These are phyloP conservation scores for Aspergillus sp. DNA, from an alignment of 2,329 filamentous ascomycete genomes.

Conservation along the genomic window DNA sequence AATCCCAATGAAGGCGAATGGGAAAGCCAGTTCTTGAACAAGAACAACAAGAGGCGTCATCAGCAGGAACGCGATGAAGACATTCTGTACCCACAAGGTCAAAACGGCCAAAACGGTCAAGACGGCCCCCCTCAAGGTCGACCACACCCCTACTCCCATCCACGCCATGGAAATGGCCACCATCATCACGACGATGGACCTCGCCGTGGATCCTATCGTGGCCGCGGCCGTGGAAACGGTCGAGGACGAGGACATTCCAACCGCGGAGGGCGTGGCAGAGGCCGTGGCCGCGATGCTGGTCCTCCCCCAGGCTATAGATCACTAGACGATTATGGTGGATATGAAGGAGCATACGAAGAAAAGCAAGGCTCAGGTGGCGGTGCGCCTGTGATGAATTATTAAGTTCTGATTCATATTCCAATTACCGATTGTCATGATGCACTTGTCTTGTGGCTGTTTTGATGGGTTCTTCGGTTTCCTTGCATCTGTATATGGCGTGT, in stretches of 20 bases:
- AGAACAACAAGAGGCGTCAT: slow-evolving; percentile 51
- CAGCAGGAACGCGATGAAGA: slow-evolving; percentile 59
- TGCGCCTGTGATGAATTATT: slow-evolving; percentile 38
- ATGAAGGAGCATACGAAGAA: slow-evolving; percentile 28
- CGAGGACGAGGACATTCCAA: slow-evolving; percentile 31
- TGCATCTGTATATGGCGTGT: too few relatives aligned
- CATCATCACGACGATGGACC: slow-evolving; percentile 42
- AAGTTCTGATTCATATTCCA: slow-evolving; percentile 5
- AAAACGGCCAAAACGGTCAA: slow-evolving; percentile 15
- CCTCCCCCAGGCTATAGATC: slow-evolving; percentile 58
- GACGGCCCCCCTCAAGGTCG: slow-evolving; percentile 17
- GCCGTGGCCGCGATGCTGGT: slow-evolving; percentile 47
- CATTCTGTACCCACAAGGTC: slow-evolving; percentile 20
- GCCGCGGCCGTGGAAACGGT: slow-evolving; percentile 35
- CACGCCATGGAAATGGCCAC: slow-evolving; percentile 23
- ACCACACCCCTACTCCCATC: slow-evolving; percentile 17
- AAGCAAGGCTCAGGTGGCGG: slow-evolving; percentile 21
- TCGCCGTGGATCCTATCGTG: slow-evolving; percentile 26
- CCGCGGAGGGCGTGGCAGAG: slow-evolving; percentile 41
- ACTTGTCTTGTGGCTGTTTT: too few relatives aligned
- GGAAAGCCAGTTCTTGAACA: slow-evolving; percentile 59
- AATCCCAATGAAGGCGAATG: slow-evolving; percentile 57
- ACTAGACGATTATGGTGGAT: slow-evolving; percentile 54
- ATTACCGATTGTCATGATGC: too few relatives aligned
- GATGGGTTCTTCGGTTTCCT: too few relatives aligned